A percentile compares a stretch with the other conserved stretches of the same genome.
Conservation (phyloP, 2,329 filamentous ascomycete species). For the Aspergillus tanneri region DNA sequence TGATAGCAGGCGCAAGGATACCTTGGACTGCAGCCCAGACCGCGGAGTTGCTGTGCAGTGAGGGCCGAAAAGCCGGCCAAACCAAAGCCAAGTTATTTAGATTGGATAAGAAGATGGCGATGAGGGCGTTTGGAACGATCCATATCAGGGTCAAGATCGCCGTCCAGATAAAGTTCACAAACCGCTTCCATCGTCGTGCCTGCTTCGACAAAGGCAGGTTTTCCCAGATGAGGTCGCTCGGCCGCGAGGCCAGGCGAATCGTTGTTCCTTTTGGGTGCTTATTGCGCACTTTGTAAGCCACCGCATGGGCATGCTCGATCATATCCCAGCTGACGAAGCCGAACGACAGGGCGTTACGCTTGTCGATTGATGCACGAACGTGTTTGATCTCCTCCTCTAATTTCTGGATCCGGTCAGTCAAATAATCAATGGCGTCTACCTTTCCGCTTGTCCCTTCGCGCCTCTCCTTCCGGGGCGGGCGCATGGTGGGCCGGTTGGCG, state of each 20-base stretch:
- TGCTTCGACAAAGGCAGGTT: conserved; percentile 74
- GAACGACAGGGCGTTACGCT: conserved; percentile 82
- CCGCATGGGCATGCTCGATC: conserved; percentile 82
- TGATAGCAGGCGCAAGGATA: conserved; percentile 83
- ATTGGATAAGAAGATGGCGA: conserved; percentile 89
- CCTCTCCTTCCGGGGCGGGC: conserved; percentile 75
- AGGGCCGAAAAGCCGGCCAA: conserved; percentile 71
- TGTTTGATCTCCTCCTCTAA: conserved; percentile 83
- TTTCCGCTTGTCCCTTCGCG: conserved; percentile 67
- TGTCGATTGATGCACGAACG: conserved; percentile 77
- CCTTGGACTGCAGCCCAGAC: conserved; percentile 89
- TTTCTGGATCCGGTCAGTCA: conserved; percentile 78
- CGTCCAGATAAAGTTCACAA: conserved; percentile 84
- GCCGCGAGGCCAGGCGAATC: conserved; percentile 75
- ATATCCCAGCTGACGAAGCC: conserved; percentile 93
- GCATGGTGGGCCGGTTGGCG: conserved; percentile 71
- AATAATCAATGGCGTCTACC: conserved; percentile 91
- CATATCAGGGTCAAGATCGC: conserved; percentile 76
- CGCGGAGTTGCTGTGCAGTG: conserved; percentile 61
- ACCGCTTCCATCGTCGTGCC: conserved; percentile 67
- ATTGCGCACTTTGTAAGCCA: conserved; percentile 76
- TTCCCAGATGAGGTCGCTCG: conserved; percentile 93
- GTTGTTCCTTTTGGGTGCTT: conserved; percentile 78
- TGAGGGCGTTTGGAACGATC: conserved; percentile 89
- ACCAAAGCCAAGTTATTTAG: conserved; percentile 74